Evolutionary conservation across 768 basidiomycete species (phyloP).

Genomic region (Mrakia frigida): DNA sequence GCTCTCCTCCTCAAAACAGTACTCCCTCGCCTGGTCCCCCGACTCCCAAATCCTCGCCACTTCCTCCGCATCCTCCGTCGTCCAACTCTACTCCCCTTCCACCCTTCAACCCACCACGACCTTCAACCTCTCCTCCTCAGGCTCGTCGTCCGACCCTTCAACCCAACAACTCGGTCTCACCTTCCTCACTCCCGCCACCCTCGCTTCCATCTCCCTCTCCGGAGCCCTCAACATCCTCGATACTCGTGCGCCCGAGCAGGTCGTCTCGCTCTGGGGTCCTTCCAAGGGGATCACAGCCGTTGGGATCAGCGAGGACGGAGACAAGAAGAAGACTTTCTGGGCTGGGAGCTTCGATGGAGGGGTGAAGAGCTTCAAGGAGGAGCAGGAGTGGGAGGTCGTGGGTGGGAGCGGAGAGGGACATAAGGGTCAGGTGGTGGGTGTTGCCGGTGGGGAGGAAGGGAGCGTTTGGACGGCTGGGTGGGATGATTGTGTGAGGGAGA

Average conservation of each 20-base stretch:
- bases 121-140: conserved; percentile 24
- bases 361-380: conserved; percentile 57
- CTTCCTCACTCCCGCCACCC: conserved; percentile 29
- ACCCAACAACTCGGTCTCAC: conserved; percentile 29
- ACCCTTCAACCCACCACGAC: conserved; percentile 8
- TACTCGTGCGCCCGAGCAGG: conserved; percentile 58
- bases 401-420: conserved; percentile 63
- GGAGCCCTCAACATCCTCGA: conserved; percentile 82
- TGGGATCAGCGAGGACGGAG: conserved; percentile 16
- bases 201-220: conserved; percentile 58
- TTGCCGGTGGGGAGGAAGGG: conserved; percentile 52
- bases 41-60: conserved; percentile 29
- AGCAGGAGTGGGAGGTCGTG: conserved; percentile 38
- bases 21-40: conserved; percentile 29
- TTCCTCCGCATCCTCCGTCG: conserved; percentile 27
- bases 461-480: conserved; percentile 68
- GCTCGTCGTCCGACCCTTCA: neutral
- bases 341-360: conserved; percentile 77
- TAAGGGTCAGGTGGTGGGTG: conserved; percentile 60
- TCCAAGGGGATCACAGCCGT: conserved; percentile 73
- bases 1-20: conserved; percentile 1
- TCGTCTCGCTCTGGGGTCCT: conserved; percentile 57
- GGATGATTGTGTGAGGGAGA: conserved; percentile 55
- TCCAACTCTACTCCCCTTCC: conserved; percentile 29
- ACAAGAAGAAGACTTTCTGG: conserved; percentile 57